phyloP scores from a whole-genome alignment of 1,139 yeast species.

The Blastobotrys niveus region DNA sequence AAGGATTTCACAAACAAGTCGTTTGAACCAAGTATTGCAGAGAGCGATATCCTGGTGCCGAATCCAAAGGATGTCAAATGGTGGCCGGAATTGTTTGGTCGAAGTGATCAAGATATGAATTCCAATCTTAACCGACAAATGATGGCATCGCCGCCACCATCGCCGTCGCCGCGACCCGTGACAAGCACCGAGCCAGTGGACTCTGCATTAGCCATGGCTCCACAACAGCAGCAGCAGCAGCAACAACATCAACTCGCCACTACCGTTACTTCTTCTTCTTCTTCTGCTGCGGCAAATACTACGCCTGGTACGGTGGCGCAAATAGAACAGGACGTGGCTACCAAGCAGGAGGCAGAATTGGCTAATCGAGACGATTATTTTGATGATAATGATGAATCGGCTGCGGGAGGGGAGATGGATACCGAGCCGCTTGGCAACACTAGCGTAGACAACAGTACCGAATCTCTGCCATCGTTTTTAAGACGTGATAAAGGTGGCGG shows the following conservation, averaged over 20 bases:
- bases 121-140: conserved; percentile 2
- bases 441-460: background rate
- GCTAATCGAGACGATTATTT: background rate
- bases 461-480: conserved; percentile 8
- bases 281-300: background rate
- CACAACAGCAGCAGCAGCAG: background rate
- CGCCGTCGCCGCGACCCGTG: conserved; percentile 1
- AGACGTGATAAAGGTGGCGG: background rate
- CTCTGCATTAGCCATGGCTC: too few species aligned
- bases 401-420: background rate
- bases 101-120: conserved; percentile 78
- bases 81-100: conserved; percentile 85
- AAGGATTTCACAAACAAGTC: conserved; percentile 59
- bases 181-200: background rate
- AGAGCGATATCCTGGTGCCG: conserved; percentile 52
- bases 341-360: background rate
- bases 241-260: background rate
- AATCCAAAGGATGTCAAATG: conserved; percentile 65
- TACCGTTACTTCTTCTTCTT: background rate
- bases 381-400: background rate
- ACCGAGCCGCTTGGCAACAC: conserved; percentile 2
- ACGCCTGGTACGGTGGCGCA: background rate
- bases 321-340: background rate
- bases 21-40: conserved; percentile 33
- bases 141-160: background rate